Evolutionary conservation across 257 asterid species (phyloP).

Genomic region (Parsonsia alboflavescens): DNA sequence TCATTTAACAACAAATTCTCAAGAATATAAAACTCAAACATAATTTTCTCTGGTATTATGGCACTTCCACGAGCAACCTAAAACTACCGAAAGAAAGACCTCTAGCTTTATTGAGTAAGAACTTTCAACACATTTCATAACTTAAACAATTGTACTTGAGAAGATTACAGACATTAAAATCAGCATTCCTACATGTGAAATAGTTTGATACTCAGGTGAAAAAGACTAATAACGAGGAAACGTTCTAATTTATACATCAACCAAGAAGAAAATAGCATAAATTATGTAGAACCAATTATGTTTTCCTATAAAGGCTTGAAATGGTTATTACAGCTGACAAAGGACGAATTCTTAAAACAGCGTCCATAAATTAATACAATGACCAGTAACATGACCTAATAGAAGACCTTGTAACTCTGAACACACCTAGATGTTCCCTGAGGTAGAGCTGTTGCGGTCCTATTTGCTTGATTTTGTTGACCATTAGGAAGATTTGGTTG

Average conservation of each 20-base stretch:
- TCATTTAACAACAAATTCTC: not conserved
- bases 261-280: slow-evolving; percentile 20
- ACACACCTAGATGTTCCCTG: slow-evolving; percentile 99
- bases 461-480: slow-evolving; percentile 68
- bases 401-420: slow-evolving; percentile 73
- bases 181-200: slow-evolving; percentile 12
- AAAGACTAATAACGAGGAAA: slow-evolving; percentile 14
- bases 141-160: not conserved
- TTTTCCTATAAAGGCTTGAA: slow-evolving; percentile 17
- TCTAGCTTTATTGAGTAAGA: not conserved
- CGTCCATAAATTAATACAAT: slow-evolving; percentile 51
- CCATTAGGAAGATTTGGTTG: slow-evolving; percentile 53
- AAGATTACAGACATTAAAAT: slow-evolving; percentile 3
- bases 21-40: not conserved
- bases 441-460: slow-evolving; percentile 70
- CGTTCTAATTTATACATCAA: slow-evolving; percentile 34
- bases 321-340: slow-evolving; percentile 50
- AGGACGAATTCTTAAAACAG: slow-evolving; percentile 32
- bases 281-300: slow-evolving; percentile 36
- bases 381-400: slow-evolving; percentile 52
- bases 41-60: not conserved
- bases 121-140: not conserved
- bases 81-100: not conserved
- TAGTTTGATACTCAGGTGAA: slow-evolving; percentile 1
- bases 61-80: slow-evolving; percentile 5